Evolutionary conservation across 257 asterid species (phyloP).

Genomic region (Capsicum rhomboideum): DNA sequence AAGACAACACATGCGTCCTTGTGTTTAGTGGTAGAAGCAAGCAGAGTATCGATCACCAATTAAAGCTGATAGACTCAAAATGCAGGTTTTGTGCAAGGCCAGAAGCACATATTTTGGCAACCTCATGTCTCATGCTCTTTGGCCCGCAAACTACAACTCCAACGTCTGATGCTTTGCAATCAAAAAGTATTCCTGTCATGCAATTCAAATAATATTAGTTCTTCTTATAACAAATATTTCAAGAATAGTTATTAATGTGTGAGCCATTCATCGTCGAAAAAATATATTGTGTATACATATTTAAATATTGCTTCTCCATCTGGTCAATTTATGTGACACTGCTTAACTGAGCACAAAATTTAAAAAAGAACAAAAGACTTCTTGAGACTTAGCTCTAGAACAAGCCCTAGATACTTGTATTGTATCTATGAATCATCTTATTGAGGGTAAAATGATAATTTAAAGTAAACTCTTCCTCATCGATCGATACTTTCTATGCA

Average conservation of each 20-base stretch:
- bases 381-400: no score
- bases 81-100: constrained; percentile 20
- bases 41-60: constrained; percentile 27
- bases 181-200: constrained; percentile 26
- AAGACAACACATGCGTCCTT: neutral
- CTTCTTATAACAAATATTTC: neutral
- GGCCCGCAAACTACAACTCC: constrained; percentile 52
- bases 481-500: neutral
- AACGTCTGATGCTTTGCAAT: constrained; percentile 13
- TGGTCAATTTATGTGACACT: neutral
- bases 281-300: neutral
- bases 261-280: no score
- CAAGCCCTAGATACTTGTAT: neutral
- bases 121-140: constrained; percentile 42
- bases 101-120: constrained; percentile 41
- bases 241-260: neutral
- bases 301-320: neutral
- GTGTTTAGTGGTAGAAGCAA: neutral
- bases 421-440: no score
- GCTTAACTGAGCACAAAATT: no score
- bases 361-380: no score
- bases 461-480: no score
- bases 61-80: constrained; percentile 43
- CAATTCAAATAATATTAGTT: neutral
- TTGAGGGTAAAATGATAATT: no score